Evolutionary conservation across 1,284 basidiomycete genomes (phyloP), one percentile per base, ranked within the genome.

Genomic region (Moniliella sp.): DNA sequence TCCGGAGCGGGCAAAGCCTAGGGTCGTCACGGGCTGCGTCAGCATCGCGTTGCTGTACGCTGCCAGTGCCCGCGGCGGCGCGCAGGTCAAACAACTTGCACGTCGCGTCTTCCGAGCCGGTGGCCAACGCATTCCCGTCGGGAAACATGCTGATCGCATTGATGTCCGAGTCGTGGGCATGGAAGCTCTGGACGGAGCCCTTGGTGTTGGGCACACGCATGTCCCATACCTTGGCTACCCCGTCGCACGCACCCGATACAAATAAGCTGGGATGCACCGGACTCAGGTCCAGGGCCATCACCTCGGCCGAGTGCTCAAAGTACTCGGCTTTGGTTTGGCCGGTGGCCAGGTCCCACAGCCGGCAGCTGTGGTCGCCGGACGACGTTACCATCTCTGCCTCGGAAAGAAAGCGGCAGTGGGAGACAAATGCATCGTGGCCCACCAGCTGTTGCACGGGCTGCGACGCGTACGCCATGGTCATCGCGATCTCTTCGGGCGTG

Each of bases 71-170:
- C 86, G 74, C n/a, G 63, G 94, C 88, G 28, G 88, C 88, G 33
- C 91, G 76, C 46, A 97, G 81, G 63, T 97, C 91, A 58, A 93
- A 97, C 19, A 97, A 65, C 36, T 86, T 78, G 68, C 88, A 94
- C 26, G 88, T 88, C 4, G 86, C 88, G 64, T 97, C 91, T 58
- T 97, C 88, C 7, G 88, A 97, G 18, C 91, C 91, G 9, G 88
- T 94, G 12, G 84, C 88, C 60, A 97, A 94, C 0, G n/a, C 86
- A 62, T 93, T 83, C 44, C 88, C 88, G 56, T 91, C 93, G 32
- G 88, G 88, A 78, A 94, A 94, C 67, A 94, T 94, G 81, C 79
- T 77, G 28, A 97, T 88, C 35, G 88, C 83, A 63, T 97, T 97
- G 65, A 97, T 94, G 61, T 97, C 91, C 34, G 82, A 84, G 64